Base-by-base conservation (phyloP, 805 yeast species). In the Nakazawaea siamensis region DNA sequence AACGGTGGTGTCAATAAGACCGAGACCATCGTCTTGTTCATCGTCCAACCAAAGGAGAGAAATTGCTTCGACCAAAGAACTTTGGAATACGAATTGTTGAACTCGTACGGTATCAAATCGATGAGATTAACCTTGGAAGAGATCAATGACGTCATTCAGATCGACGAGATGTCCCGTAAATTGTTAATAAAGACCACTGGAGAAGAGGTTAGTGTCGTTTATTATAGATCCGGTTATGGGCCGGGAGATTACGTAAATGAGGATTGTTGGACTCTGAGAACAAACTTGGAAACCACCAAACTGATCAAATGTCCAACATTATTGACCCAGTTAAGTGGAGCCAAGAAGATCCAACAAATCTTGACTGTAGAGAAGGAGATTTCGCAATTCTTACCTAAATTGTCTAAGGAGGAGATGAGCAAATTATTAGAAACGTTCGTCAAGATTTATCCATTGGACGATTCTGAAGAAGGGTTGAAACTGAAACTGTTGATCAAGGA, bases 251-350 rank as follows among this genome's bases (percentile, higher is more conserved):
- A 80, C 57, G 68, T 70, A 2, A 45, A 64, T 24, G 78, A 74
- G 16, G 56, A 53, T 17, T 75, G 84, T 24, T 92, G 98, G 98
- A 70, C 68, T 11, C 80, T 83, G 9, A 70, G 99, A 49, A 62
- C 73, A 18, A 50, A 62, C 16, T 63, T 92, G 36, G 99, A 92
- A 52, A 65, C 72, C 7, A 70, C 88, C 9, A 54, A 64, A 34
- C 94, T 97, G 1, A 80, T 92, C 41, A 88, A 92, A 55, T 90
- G 95, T 42, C 99, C 99, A 2, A 78, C 92, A 4, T 61, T 90
- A 20, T 60, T 85, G 40, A 85, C 94, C 2, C 99, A 92, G 57
- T 64, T 92, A 39, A 74, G 95, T 16, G 99, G 99, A 1, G 77
- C 95, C 14, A 92, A 92, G 51, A 92, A 92, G 56, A 70, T 92